Evolutionary conservation across 139 green algal genomes (phyloP), one percentile per base, ranked within the genome.

Genomic region (Pleodorina starrii): DNA sequence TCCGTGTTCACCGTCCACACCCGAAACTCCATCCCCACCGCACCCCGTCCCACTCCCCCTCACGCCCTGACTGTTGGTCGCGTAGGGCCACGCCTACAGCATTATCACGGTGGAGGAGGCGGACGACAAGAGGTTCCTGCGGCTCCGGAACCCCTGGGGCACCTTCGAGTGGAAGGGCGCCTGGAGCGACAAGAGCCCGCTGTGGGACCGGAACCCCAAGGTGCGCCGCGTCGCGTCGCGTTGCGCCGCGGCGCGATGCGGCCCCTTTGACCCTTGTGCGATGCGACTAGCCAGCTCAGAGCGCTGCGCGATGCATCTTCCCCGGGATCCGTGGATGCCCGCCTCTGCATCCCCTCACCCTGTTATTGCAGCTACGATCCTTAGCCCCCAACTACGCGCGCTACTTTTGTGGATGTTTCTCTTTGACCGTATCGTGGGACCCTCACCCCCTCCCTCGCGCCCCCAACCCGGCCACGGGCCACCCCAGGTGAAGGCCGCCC

Each of bases 171-270:
- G 87, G 90, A 87, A 90, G 72, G 91, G 91, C 17, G 87, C 85
- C 2, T 94, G 93, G 93, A 85, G 87, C 38, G 93, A 95, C 88
- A 89, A 66, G 9, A 86, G 54, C n/a, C 73, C 89, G 29, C 80
- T 94, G 73, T 94, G 91, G 91, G 78, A 91, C 46, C 88, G 91
- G 85, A 84, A 92, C 91, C 91, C 91, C 16, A 94, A 93, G 85
- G 90, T 76, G 17, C 36, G 35, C 35, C 35, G 25, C 54, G 21
- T 32, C 25, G 29, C 29, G 3, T 66, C 25, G 54, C 5, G 54
- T n/a, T 76, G 17, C 36, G 35, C 35, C 35, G 25, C 54, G 21
- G 29, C 25, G 29, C 29, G 3, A 32, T 32, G 54, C 5, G 54
- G n/a, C n/a, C n/a, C n/a, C n/a, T n/a, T n/a, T n/a, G n/a, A n/a